A percentile compares a stretch with the other conserved stretches of the same genome.
Conservation (phyloP, 148 eudicot species). For the Tetragonia tetragonoides region DNA sequence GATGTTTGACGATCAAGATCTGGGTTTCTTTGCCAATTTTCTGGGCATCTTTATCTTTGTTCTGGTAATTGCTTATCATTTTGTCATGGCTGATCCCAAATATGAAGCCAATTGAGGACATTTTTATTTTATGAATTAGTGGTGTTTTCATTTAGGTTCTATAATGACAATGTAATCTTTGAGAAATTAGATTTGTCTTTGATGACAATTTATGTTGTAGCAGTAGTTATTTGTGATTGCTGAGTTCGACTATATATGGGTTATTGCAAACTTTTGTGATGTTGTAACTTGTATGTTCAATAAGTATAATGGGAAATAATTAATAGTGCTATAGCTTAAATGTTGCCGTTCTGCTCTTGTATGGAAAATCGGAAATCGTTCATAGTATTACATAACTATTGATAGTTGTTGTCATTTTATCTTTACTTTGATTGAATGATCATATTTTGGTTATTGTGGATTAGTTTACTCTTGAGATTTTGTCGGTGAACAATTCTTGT, state of each 20-base stretch:
- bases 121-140: neutral
- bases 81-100: constrained; percentile 69
- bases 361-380: too few relatives aligned
- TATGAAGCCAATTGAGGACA: constrained; percentile 51
- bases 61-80: constrained; percentile 76
- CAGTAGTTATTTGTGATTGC: neutral
- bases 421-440: too few relatives aligned
- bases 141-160: neutral
- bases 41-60: constrained; percentile 67
- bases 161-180: too few relatives aligned
- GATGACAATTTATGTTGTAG: neutral
- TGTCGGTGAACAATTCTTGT: too few relatives aligned
- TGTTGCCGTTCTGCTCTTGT: too few relatives aligned
- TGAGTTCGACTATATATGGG: neutral
- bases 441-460: too few relatives aligned
- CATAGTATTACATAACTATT: too few relatives aligned
- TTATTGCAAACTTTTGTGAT: neutral
- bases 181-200: neutral
- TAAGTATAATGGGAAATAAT: neutral
- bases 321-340: neutral
- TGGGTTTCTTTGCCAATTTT: constrained; percentile 72
- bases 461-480: too few relatives aligned
- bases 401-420: too few relatives aligned
- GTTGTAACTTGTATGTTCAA: neutral
- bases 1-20: constrained; percentile 79